Base-by-base conservation (phyloP, 2,329 filamentous ascomycete species). In the Nothopassalora personata region DNA sequence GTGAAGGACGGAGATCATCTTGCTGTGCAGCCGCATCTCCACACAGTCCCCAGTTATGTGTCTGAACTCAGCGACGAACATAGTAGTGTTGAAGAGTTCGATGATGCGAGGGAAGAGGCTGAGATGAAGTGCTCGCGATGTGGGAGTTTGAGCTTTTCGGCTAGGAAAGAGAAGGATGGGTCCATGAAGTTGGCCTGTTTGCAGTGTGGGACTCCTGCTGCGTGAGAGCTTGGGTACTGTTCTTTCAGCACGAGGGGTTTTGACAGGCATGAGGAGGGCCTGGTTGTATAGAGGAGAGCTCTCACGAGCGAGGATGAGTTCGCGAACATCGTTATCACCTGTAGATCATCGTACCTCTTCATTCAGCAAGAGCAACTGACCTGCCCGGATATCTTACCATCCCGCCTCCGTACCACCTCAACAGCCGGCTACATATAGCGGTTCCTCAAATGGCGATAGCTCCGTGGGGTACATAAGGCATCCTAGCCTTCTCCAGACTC, bases 111-210 rank as follows among this genome's bases (percentile, higher is more conserved):
- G 36, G 64, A 77, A 27, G 56, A 61, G 18, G 52, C 11, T 72
- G 60, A 65, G 57, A 66, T 66, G 57, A 47, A 55, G n/a, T 89
- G 87, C 67, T 74, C 77, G 23, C 65, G 71, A 23, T 90, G 87
- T 67, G 80, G 81, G 4, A 80, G 82, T 1, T 80, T 74, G 19
- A 83, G 85, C 60, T 90, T 90, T 64, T 83, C 83, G 63, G 82
- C 82, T 1, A 83, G 80, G 64, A 83, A 80, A 60, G 74, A 79
- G 4, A 79, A 76, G 30, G 80, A 79, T 7, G 77, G 75, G 46
- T 78, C 76, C 54, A 82, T 84, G 68, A 79, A 77, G 60, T 72
- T 89, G 63, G 78, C 86, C n/a, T 90, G 87, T 71, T 80, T 80
- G 36, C 79, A 77, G 49, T 90, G 80, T 65, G 73, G 70, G 27